Base-by-base conservation (phyloP, 495 filamentous ascomycete genomes). In the Achaetomiella virescens region DNA sequence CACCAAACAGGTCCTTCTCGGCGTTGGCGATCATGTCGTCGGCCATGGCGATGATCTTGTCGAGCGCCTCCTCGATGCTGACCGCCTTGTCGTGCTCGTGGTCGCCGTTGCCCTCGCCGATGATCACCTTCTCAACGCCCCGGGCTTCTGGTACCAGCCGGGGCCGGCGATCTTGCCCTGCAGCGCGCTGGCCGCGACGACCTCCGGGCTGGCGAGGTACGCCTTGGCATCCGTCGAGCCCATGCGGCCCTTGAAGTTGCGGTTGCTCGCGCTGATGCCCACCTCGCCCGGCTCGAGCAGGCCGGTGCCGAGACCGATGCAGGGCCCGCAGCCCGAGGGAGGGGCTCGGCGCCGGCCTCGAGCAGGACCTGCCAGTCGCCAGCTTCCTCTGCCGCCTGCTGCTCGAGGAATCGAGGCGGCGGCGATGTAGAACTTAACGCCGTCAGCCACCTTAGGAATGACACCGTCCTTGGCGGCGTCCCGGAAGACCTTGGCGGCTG, bases 161-260 rank as follows among this genome's bases (percentile, higher is more conserved):
- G 92, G 88, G 1, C 91, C 88, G 2, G 80, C 74, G 44, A 97
- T 90, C 58, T 79, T 82, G 21, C 91, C 91, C 36, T 78, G 75
- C 35, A 96, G 70, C 7, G 91, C 91, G 58, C 86, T 90, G 0
- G 92, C 91, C 15, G 92, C 92, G 3, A 97, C 92, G 12, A 96
- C 87, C 59, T 96, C 91, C 5, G 93, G 92, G 57, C 84, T 90
- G 9, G 84, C 88, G 2, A 98, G 83, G 67, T 97, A 97, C 0
- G 91, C 90, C 59, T 89, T 86, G 0, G 90, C 89, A 6, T 90
- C 84, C 8, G 78, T 83, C 6, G 78, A 84, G 4, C 92, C 91
- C 91, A 96, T 96, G 20, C 92, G 82, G 0, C 90, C 91, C 72
- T 93, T 91, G 77, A 95, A 96, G 70, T 96, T 96, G 18, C 92